Conservation (phyloP, 78 protist species). For the Dictyostelium purpureum region DNA sequence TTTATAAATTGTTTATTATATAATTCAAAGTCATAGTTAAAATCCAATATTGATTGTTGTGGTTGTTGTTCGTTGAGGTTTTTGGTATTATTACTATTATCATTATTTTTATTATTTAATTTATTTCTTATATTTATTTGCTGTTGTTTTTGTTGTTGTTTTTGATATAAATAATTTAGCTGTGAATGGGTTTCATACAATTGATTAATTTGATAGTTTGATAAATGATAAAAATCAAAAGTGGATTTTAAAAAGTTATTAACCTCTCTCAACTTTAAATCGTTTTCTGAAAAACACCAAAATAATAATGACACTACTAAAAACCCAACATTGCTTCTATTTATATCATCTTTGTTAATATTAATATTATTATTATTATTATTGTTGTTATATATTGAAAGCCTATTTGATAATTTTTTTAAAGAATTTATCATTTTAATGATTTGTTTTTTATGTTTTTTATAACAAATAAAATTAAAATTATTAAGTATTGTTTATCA, state of each 20-base stretch:
- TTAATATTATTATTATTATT: not conserved
- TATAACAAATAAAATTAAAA: not conserved
- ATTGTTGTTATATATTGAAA: not conserved
- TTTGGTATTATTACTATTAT: not conserved
- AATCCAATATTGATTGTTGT: not conserved
- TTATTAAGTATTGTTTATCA: no score
- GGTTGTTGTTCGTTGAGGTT: not conserved
- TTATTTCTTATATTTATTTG: not conserved
- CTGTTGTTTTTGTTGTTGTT: not conserved
- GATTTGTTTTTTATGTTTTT: not conserved
- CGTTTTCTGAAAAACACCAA: conserved; percentile 17
- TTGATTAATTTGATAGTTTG: conserved; percentile 64
- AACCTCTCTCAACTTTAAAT: not conserved
- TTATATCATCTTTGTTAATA: not conserved
- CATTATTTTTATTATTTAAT: not conserved
- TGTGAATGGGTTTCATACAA: conserved; percentile 33
- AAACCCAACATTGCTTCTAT: not conserved
- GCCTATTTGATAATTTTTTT: conserved; percentile 6
- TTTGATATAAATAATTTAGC: not conserved
- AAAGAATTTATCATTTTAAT: not conserved
- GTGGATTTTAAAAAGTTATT: not conserved
- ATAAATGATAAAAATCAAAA: conserved; percentile 32
- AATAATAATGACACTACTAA: conserved; percentile 10
- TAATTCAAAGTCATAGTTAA: conserved; percentile 19
- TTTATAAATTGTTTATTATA: conserved; percentile 48